These are phyloP conservation scores for Saprolegnia diclina DNA, from an alignment of 352 stramenopile species.

Conservation along the genomic window DNA sequence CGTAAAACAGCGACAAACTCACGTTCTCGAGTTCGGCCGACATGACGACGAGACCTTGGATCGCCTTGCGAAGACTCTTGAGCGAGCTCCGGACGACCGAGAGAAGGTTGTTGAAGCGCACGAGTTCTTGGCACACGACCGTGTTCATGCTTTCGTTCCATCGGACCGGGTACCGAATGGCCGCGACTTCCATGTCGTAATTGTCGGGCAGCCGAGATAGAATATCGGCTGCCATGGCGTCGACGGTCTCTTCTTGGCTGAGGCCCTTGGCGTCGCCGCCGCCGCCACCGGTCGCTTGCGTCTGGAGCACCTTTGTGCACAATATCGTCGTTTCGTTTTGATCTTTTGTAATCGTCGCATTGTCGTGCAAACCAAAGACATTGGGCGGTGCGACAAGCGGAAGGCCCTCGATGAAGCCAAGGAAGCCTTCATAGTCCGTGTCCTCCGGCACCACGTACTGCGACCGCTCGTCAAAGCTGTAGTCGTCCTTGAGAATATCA, in stretches of 20 bases:
- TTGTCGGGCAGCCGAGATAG: slow-evolving; percentile 76
- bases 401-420: slow-evolving; percentile 81
- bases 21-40: slow-evolving; percentile 90
- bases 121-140: slow-evolving; percentile 90
- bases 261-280: slow-evolving; percentile 40
- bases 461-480: slow-evolving; percentile 60
- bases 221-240: slow-evolving; percentile 83
- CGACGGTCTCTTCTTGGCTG: slow-evolving; percentile 88
- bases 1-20: slow-evolving; percentile 87
- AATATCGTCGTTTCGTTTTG: slow-evolving; percentile 92
- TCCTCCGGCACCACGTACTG: slow-evolving; percentile 73
- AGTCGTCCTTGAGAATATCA: slow-evolving; percentile 53
- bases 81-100: slow-evolving; percentile 83
- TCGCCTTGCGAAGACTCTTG: slow-evolving; percentile 80
- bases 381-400: slow-evolving; percentile 83
- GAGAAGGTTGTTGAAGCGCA: slow-evolving; percentile 91
- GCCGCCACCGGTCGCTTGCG: slow-evolving; percentile 69
- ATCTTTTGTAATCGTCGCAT: slow-evolving; percentile 92
- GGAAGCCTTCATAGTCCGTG: slow-evolving; percentile 52
- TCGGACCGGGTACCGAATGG: slow-evolving; percentile 87
- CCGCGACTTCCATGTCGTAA: slow-evolving; percentile 90
- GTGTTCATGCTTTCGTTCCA: slow-evolving; percentile 94
- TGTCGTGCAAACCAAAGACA: slow-evolving; percentile 92
- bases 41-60: slow-evolving; percentile 92
- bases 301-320: slow-evolving; percentile 90